phyloP scores from a whole-genome alignment of 495 filamentous ascomycete species.

The Cryomyces minteri region DNA sequence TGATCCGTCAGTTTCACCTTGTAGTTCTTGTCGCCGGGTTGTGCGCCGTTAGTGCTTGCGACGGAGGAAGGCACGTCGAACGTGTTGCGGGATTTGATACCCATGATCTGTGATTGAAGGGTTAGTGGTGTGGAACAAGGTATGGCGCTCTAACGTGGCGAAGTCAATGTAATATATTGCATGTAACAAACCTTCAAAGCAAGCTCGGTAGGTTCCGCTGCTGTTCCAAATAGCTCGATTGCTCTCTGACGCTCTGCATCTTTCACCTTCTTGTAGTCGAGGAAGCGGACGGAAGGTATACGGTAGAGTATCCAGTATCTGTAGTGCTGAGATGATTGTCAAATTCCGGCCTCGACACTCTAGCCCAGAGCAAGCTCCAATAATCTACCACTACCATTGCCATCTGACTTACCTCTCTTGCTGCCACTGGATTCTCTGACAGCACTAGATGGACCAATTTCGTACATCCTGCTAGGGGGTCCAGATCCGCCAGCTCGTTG shows the following conservation, averaged over 20 bases:
- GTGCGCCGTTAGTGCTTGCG: constrained; percentile 16
- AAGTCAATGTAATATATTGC: background rate
- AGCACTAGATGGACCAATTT: constrained; percentile 63
- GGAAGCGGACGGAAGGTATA: constrained; percentile 65
- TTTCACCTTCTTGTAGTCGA: constrained; percentile 88
- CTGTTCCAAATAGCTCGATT: constrained; percentile 63
- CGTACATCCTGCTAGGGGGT: constrained; percentile 51
- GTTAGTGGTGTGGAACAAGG: constrained; percentile 1
- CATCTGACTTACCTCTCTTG: constrained; percentile 60
- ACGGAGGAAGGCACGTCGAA: constrained; percentile 43
- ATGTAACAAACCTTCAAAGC: constrained; percentile 30
- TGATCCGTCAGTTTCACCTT: constrained; percentile 48
- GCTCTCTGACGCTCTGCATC: constrained; percentile 62
- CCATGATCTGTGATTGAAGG: constrained; percentile 43
- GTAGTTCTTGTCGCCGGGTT: constrained; percentile 36
- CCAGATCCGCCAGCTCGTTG: constrained; percentile 50
- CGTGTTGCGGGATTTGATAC: constrained; percentile 55
- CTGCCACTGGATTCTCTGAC: constrained; percentile 73
- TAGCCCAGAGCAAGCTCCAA: background rate
- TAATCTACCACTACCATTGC: background rate
- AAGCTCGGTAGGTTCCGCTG: constrained; percentile 55
- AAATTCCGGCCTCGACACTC: background rate
- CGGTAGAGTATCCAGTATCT: constrained; percentile 82
- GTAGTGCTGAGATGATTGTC: constrained; percentile 45
- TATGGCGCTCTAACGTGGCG: too few relatives aligned